phyloP scores from a whole-genome alignment of 2,329 filamentous ascomycete species.

The Pseudogymnoascus sp. region DNA sequence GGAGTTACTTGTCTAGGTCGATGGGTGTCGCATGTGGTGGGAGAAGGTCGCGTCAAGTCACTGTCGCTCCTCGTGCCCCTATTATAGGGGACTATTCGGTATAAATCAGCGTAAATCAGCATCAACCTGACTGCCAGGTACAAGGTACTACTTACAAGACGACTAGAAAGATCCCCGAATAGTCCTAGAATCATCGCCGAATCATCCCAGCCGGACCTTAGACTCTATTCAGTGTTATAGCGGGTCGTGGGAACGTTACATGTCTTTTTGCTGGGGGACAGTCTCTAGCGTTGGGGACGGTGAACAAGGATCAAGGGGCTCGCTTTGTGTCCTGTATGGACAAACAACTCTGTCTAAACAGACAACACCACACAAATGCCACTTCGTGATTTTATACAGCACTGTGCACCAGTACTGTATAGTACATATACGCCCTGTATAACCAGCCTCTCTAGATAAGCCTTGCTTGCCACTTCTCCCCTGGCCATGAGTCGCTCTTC shows the following conservation, averaged over 20 bases:
- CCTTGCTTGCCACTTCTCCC: neutral
- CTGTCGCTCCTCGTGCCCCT: neutral
- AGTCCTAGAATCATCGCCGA: neutral
- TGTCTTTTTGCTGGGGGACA: neutral
- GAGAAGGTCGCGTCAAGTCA: neutral
- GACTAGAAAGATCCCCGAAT: neutral
- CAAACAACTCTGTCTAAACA: neutral
- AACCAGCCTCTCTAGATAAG: neutral
- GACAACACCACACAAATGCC: neutral
- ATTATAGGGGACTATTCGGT: neutral
- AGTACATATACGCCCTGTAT: neutral
- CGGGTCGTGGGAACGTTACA: slow-evolving; percentile 4
- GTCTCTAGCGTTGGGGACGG: neutral
- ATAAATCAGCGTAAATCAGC: neutral
- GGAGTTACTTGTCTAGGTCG: neutral
- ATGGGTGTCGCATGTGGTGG: neutral
- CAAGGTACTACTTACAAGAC: neutral
- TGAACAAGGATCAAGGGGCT: neutral
- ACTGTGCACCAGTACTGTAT: neutral
- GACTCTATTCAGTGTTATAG: neutral
- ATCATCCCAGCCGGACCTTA: neutral
- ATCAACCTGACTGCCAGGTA: neutral
- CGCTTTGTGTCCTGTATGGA: neutral
- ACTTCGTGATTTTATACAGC: neutral
- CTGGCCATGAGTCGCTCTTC: neutral